These are phyloP conservation scores for Scheffersomyces quercinus DNA, from an alignment of 1,139 yeast species.

Conservation along the genomic window DNA sequence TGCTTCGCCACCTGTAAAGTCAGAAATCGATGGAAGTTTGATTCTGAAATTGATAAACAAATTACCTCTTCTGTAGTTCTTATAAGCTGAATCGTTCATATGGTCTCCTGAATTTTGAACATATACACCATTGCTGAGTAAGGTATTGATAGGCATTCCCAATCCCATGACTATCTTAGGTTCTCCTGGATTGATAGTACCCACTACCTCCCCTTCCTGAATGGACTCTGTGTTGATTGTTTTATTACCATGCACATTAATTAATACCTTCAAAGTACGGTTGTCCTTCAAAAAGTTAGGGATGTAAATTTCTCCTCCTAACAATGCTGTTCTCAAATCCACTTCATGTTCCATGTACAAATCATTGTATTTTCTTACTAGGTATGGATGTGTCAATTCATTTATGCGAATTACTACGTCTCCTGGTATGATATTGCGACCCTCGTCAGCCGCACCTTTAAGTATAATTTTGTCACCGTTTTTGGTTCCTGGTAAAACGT, in stretches of 20 bases:
- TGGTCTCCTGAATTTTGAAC: conserved; percentile 18
- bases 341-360: conserved; percentile 46
- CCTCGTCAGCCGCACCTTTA: conserved; percentile 66
- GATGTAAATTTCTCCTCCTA: conserved; percentile 53
- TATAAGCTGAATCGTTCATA: conserved; percentile 20
- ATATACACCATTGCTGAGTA: conserved; percentile 28
- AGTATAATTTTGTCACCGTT: conserved; percentile 53
- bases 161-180: conserved; percentile 50
- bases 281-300: conserved; percentile 47
- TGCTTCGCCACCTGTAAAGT: conserved; percentile 21
- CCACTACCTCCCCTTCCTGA: conserved; percentile 47
- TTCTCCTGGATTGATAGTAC: conserved; percentile 44
- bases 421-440: conserved; percentile 59
- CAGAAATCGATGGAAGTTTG: conserved; percentile 31
- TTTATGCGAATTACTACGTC: conserved; percentile 55
- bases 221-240: conserved; percentile 27
- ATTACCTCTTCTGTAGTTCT: conserved; percentile 34
- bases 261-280: conserved; percentile 36
- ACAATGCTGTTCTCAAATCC: conserved; percentile 52
- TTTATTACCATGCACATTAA: conserved; percentile 40
- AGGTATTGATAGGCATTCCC: conserved; percentile 67
- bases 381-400: conserved; percentile 35
- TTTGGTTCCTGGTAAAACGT: conserved; percentile 53
- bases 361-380: conserved; percentile 52
- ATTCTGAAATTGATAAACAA: conserved; percentile 45